Conservation (phyloP, 495 filamentous ascomycete species). For the Aspergillus conjunctus region DNA sequence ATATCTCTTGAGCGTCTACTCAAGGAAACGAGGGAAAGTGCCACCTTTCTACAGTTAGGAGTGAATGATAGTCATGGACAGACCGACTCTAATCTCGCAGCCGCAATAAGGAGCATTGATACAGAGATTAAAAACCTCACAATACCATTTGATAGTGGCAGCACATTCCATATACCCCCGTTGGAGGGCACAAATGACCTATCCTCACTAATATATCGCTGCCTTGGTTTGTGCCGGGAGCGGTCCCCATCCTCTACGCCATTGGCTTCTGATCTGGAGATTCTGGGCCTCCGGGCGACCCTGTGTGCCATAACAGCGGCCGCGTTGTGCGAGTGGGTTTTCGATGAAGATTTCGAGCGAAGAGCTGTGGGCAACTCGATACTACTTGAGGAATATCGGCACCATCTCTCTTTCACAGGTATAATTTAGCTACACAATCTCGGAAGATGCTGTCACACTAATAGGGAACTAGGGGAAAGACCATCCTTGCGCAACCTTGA, state of each 20-base stretch:
- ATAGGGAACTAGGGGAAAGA: background rate
- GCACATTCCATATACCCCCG: background rate
- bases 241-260: background rate
- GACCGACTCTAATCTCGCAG: background rate
- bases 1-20: background rate
- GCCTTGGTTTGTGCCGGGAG: background rate
- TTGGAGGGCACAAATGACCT: background rate
- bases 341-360: background rate
- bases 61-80: background rate
- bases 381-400: background rate
- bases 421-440: too few relatives aligned
- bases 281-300: background rate
- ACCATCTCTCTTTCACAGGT: background rate
- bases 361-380: background rate
- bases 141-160: background rate
- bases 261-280: background rate
- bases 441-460: too few relatives aligned
- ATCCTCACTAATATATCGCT: background rate
- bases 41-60: background rate
- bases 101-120: background rate
- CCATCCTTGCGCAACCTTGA: background rate
- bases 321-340: background rate
- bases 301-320: background rate
- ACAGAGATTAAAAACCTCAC: background rate
- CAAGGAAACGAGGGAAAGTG: background rate